Conservation (phyloP, 192 early-diverging fungal genomes). For the Haplosporangium gracile region DNA sequence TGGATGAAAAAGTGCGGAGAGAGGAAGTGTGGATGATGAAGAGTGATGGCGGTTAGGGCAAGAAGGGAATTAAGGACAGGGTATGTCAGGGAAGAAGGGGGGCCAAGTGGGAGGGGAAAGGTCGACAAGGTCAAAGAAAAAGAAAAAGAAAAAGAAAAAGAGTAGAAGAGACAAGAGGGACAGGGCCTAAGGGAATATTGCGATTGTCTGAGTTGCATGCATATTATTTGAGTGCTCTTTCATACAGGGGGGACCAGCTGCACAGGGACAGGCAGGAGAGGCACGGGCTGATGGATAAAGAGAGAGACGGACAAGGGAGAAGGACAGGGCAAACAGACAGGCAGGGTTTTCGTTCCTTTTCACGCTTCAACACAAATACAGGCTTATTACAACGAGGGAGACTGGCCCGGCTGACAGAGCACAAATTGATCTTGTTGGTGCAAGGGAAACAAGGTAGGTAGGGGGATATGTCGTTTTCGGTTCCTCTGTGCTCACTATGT, state of each 20-base stretch:
- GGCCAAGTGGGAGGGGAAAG: background rate
- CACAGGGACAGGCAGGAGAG: background rate
- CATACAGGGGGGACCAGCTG: background rate
- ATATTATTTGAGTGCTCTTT: background rate
- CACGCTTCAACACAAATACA: background rate
- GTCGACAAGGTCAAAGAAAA: background rate
- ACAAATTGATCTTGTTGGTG: background rate
- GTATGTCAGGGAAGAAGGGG: background rate
- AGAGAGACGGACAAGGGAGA: background rate
- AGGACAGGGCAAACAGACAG: background rate
- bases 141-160: background rate
- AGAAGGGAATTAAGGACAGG: background rate
- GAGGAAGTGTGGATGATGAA: background rate
- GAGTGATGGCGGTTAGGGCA: background rate
- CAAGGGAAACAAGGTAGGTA: constrained; percentile 3
- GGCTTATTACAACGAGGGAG: background rate
- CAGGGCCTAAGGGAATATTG: background rate
- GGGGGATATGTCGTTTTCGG: background rate
- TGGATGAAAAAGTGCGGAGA: constrained; percentile 4
- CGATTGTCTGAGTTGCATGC: background rate
- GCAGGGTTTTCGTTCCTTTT: background rate
- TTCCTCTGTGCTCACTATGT: background rate
- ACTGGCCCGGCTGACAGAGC: background rate
- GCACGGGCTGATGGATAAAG: background rate
- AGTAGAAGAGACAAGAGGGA: background rate